phyloP scores from a whole-genome alignment of 805 yeast species.

The Priceomyces medius region DNA sequence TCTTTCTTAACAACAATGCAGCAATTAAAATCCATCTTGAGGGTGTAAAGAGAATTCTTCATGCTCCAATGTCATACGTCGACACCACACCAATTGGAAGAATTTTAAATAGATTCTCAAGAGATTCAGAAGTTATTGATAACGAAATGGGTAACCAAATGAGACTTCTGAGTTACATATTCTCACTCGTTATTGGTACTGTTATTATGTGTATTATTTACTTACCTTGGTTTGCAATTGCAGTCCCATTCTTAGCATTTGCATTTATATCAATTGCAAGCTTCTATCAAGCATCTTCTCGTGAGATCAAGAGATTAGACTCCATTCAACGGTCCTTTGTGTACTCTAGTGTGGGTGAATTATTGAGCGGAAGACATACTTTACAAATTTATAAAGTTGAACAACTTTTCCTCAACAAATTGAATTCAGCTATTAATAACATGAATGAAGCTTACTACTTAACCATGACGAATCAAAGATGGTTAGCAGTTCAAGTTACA shows the following conservation, averaged over 20 bases:
- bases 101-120: slow-evolving; percentile 24
- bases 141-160: slow-evolving; percentile 21
- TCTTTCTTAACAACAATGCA: slow-evolving; percentile 15
- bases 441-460: slow-evolving; percentile 69
- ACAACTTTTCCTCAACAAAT: slow-evolving; percentile 45
- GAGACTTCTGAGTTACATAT: slow-evolving; percentile 26
- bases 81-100: slow-evolving; percentile 28
- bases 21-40: slow-evolving; percentile 14
- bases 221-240: slow-evolving; percentile 72
- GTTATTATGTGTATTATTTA: slow-evolving; percentile 63
- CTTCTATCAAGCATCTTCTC: slow-evolving; percentile 65
- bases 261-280: slow-evolving; percentile 44
- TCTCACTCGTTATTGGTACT: slow-evolving; percentile 55
- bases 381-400: slow-evolving; percentile 57
- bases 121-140: slow-evolving; percentile 25
- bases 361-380: slow-evolving; percentile 61
- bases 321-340: slow-evolving; percentile 67
- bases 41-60: slow-evolving; percentile 15
- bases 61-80: slow-evolving; percentile 23
- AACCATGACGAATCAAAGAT: slow-evolving; percentile 64
- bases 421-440: slow-evolving; percentile 46
- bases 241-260: slow-evolving; percentile 51
- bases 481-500: slow-evolving; percentile 65
- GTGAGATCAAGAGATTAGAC: slow-evolving; percentile 75
- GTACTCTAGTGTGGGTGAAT: slow-evolving; percentile 67